Evolutionary conservation across 495 filamentous ascomycete species (phyloP).

Genomic region (Penicillium macrosclerotiorum): DNA sequence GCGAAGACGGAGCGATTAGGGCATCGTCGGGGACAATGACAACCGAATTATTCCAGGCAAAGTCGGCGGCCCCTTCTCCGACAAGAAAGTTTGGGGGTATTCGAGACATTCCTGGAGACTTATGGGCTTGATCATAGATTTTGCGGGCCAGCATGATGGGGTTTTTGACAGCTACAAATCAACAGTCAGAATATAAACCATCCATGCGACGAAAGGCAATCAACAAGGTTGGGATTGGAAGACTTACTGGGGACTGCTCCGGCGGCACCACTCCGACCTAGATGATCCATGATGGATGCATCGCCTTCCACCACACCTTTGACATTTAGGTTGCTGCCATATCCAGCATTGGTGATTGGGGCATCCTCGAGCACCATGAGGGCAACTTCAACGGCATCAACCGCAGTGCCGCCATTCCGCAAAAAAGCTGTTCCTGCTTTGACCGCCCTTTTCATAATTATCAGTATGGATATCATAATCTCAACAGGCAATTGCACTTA

Average conservation of each 20-base stretch:
- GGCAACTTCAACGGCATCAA: constrained; percentile 92
- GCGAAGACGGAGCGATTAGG: constrained; percentile 70
- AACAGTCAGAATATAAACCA: constrained; percentile 5
- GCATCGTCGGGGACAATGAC: constrained; percentile 64
- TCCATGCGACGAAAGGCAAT: no score
- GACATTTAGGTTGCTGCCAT: constrained; percentile 89
- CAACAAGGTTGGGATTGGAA: no score
- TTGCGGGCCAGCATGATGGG: constrained; percentile 83
- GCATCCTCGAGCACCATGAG: constrained; percentile 84
- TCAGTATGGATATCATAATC: background rate
- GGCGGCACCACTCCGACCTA: constrained; percentile 86
- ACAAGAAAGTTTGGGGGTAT: constrained; percentile 92
- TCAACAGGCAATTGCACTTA: no score
- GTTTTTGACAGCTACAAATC: constrained; percentile 75
- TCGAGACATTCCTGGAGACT: constrained; percentile 72
- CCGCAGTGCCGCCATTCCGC: constrained; percentile 69
- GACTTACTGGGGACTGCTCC: constrained; percentile 83
- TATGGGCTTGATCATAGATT: constrained; percentile 71
- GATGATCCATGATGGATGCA: constrained; percentile 86
- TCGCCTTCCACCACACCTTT: constrained; percentile 92
- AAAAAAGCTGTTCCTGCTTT: constrained; percentile 76
- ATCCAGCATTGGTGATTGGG: constrained; percentile 95
- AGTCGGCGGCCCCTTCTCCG: constrained; percentile 77
- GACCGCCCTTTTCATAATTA: constrained; percentile 60
- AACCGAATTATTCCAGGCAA: constrained; percentile 76